A percentile compares a stretch with the other conserved stretches of the same genome.
Conservation (phyloP, 108 stramenopile genomes). For the Pseudonitzschia pungens region DNA sequence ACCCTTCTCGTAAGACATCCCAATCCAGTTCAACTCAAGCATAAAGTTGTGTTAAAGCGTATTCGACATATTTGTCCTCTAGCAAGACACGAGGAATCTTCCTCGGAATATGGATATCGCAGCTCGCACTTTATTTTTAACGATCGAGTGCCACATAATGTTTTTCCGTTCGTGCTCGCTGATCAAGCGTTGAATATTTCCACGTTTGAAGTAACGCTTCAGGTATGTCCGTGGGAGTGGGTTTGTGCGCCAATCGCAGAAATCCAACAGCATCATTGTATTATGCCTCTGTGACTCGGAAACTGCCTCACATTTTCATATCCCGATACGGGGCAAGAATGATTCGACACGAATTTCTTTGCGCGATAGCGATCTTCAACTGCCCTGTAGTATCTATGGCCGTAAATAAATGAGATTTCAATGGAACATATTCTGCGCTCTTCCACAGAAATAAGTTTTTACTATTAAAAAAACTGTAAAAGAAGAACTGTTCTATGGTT, state of each 20-base stretch:
- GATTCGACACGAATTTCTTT: no score
- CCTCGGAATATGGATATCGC: background rate
- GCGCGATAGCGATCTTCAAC: no score
- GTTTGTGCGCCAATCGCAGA: background rate
- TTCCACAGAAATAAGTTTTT: no score
- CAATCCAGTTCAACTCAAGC: no score
- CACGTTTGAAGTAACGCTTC: background rate
- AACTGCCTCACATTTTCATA: no score
- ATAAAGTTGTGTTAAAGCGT: background rate
- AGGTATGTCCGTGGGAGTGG: background rate
- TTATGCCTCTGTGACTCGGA: background rate
- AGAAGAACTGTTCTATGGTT: no score
- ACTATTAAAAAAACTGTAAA: no score
- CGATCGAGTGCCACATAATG: background rate
- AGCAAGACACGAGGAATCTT: background rate
- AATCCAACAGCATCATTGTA: background rate
- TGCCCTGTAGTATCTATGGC: no score
- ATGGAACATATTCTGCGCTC: no score
- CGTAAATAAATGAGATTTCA: no score
- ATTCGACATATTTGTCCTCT: background rate
- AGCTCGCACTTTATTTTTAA: background rate
- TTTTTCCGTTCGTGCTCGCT: background rate
- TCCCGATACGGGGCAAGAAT: no score
- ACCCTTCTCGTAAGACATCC: no score
- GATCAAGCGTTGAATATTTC: background rate